Percentiles rank a stretch among this genome's conserved stretches.
Conservation (phyloP, 2,329 filamentous ascomycete species). For the Zymoseptoria pseudotritici region DNA sequence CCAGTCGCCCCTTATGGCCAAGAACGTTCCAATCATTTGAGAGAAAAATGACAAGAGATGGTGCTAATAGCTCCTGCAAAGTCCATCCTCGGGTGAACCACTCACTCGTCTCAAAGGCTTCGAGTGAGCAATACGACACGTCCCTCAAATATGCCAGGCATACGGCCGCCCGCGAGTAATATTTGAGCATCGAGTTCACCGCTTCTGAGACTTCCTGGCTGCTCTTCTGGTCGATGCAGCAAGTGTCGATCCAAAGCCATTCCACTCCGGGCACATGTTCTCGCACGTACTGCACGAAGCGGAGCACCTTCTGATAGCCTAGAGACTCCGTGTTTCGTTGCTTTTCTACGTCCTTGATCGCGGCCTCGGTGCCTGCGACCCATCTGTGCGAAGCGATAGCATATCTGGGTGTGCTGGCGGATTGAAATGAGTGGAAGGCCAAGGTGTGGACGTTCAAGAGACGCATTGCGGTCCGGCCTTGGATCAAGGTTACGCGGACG, state of each 20-base stretch:
- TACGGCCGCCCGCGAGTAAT: conserved; percentile 11
- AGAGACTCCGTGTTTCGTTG: background rate
- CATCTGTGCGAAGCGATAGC: conserved; percentile 10
- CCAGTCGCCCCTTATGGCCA: conserved; percentile 6
- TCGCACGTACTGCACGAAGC: conserved; percentile 5
- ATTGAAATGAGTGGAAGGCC: conserved; percentile 3
- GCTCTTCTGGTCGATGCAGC: conserved; percentile 16
- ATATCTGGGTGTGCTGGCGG: conserved; percentile 2
- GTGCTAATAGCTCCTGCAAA: conserved; percentile 8
- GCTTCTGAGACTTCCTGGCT: conserved; percentile 11
- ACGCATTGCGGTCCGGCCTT: conserved; percentile 1
- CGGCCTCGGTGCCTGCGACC: conserved; percentile 2
- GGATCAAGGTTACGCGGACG: background rate
- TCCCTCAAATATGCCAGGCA: conserved; percentile 16
- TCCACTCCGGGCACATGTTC: background rate
- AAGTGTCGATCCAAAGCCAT: conserved; percentile 18
- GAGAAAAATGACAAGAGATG: conserved; percentile 2
- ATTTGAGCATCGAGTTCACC: conserved; percentile 17
- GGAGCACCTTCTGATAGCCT: conserved; percentile 7
- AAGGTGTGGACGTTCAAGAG: conserved; percentile 7
- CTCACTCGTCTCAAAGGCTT: background rate
- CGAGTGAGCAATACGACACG: background rate
- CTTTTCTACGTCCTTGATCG: conserved; percentile 3
- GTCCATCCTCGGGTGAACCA: conserved; percentile 9
- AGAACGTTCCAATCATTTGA: conserved; percentile 6